Conservation (phyloP, 1,284 basidiomycete genomes). For the Ustilago shanxiensis region DNA sequence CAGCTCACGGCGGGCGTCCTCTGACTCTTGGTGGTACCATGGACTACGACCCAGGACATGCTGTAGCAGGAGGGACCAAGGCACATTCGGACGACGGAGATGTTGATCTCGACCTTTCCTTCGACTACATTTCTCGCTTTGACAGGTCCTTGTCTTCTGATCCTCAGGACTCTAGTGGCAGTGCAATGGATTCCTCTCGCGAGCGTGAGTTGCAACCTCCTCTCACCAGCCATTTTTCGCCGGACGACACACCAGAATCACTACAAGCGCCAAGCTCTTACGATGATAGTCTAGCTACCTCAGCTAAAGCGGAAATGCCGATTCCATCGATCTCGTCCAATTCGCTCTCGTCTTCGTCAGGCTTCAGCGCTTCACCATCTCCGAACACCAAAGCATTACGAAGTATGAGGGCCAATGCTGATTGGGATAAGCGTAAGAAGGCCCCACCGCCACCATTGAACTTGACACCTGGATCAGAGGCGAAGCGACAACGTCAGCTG, state of each 20-base stretch:
- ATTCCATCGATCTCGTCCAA: not conserved
- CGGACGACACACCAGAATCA: constrained; percentile 35
- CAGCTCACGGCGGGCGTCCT: constrained; percentile 25
- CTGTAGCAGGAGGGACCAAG: constrained; percentile 2
- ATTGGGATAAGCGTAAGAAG: constrained; percentile 52
- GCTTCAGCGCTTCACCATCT: constrained; percentile 15
- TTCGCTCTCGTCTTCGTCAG: constrained; percentile 9
- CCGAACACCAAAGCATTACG: constrained; percentile 33
- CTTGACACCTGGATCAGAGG: constrained; percentile 33
- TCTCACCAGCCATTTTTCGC: constrained; percentile 25
- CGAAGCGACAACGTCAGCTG: constrained; percentile 30
- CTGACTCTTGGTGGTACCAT: constrained; percentile 16
- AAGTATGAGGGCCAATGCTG: constrained; percentile 50
- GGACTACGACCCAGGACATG: constrained; percentile 18
- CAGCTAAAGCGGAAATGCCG: constrained; percentile 5
- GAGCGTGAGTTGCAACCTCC: constrained; percentile 7
- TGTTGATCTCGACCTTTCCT: constrained; percentile 59
- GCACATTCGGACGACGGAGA: constrained; percentile 25
- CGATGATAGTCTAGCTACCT: not conserved
- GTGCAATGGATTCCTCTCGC: constrained; percentile 28
- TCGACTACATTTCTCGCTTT: constrained; percentile 57
- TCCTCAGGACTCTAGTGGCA: constrained; percentile 29
- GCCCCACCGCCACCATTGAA: constrained; percentile 52
- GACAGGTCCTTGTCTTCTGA: constrained; percentile 36
- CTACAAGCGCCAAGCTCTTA: not conserved